Evolutionary conservation across 768 basidiomycete species (phyloP).

Genomic region (Podaxis mareebaensis): DNA sequence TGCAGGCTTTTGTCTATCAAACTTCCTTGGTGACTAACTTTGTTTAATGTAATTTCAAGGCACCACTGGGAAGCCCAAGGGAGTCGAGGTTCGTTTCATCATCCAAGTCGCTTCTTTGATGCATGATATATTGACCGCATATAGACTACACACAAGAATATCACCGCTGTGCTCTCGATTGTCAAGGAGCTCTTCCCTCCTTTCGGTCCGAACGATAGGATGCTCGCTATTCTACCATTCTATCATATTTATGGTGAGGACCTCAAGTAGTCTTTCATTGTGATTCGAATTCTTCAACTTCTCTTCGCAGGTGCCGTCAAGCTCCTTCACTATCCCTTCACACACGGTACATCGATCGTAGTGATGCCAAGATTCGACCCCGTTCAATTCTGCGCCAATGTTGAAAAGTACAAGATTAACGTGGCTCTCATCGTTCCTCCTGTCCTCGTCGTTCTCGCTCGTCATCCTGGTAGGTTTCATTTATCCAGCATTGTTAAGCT

Average conservation of each 20-base stretch:
- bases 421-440: slow-evolving; percentile 72
- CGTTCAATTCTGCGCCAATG: slow-evolving; percentile 57
- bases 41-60: slow-evolving; percentile 37
- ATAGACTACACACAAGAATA: slow-evolving; percentile 68
- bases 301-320: slow-evolving; percentile 52
- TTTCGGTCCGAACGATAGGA: slow-evolving; percentile 43
- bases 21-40: background rate
- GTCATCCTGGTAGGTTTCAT: slow-evolving; percentile 61
- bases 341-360: slow-evolving; percentile 48
- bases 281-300: background rate
- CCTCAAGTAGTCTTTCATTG: background rate
- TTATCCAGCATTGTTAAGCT: background rate
- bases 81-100: slow-evolving; percentile 42
- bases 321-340: slow-evolving; percentile 60
- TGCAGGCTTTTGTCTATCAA: background rate
- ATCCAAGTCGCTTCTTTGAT: background rate
- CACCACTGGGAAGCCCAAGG: slow-evolving; percentile 81
- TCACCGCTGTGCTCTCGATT: slow-evolving; percentile 60
- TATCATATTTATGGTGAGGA: slow-evolving; percentile 44
- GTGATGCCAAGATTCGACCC: slow-evolving; percentile 76
- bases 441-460: slow-evolving; percentile 73
- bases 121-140: slow-evolving; percentile 2
- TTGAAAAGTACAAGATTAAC: slow-evolving; percentile 67
- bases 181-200: slow-evolving; percentile 44
- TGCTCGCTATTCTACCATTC: slow-evolving; percentile 67